A percentile compares a stretch with the other conserved stretches of the same genome.
These are phyloP conservation scores for Dactylis glomerata DNA, from an alignment of 176 grass and related monocot genomes.

Conservation along the genomic window DNA sequence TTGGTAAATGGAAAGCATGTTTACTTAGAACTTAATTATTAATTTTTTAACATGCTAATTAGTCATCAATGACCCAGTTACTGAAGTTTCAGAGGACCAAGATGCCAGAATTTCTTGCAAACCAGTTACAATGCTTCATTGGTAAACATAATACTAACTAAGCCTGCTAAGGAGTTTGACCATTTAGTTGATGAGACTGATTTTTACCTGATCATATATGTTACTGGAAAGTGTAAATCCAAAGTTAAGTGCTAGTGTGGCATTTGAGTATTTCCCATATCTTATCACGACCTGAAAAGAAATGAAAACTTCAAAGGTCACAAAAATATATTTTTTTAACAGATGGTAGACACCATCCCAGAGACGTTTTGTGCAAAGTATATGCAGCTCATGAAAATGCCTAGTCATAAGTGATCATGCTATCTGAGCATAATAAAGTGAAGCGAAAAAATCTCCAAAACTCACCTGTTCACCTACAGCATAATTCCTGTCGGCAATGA, in stretches of 20 bases:
- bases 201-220: slow-evolving; percentile 72
- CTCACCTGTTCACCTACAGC: slow-evolving; percentile 69
- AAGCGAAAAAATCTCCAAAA: not conserved
- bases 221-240: slow-evolving; percentile 82
- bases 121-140: not conserved
- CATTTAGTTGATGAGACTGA: not conserved
- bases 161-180: not conserved
- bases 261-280: slow-evolving; percentile 79
- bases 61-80: not conserved
- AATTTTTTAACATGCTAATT: not conserved
- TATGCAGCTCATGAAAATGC: not conserved
- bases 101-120: not conserved
- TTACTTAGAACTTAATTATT: slow-evolving; percentile 1
- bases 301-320: slow-evolving; percentile 13
- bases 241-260: slow-evolving; percentile 60
- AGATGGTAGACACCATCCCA: not conserved
- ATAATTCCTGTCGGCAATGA: slow-evolving; percentile 66
- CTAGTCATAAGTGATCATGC: not conserved
- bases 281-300: slow-evolving; percentile 77
- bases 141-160: not conserved
- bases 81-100: not conserved
- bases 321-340: not conserved
- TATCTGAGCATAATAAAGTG: not conserved
- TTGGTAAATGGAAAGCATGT: slow-evolving; percentile 5
- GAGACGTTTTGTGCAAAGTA: not conserved